phyloP scores from a whole-genome alignment of 2,329 filamentous ascomycete species.

The Fulvia fulva region DNA sequence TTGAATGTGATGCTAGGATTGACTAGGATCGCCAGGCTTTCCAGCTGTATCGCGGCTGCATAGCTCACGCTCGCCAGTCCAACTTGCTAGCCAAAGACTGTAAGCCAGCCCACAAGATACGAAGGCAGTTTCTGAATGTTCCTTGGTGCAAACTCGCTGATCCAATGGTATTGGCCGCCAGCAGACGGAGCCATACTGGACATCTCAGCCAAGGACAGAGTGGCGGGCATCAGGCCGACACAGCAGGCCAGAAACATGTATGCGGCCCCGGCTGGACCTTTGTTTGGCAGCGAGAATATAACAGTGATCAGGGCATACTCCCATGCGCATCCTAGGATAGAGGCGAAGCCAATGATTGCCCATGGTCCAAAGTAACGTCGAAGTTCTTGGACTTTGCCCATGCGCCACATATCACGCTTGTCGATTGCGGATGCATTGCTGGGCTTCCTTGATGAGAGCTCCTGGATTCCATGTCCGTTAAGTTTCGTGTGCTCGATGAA shows the following conservation, averaged over 20 bases:
- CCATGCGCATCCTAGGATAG: constrained; percentile 28
- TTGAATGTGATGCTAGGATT: constrained; percentile 38
- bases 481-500: background rate
- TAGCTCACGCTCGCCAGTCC: constrained; percentile 39
- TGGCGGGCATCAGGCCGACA: constrained; percentile 17
- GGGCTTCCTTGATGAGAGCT: background rate
- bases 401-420: constrained; percentile 10
- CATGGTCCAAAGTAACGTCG: constrained; percentile 19
- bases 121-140: constrained; percentile 39
- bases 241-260: constrained; percentile 14
- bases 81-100: constrained; percentile 38
- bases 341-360: constrained; percentile 26
- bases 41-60: constrained; percentile 42
- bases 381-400: constrained; percentile 14
- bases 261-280: constrained; percentile 24
- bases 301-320: constrained; percentile 14
- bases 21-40: constrained; percentile 42
- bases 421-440: background rate
- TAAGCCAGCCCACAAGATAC: constrained; percentile 41
- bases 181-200: constrained; percentile 31
- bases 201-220: constrained; percentile 19
- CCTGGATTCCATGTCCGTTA: background rate
- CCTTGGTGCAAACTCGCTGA: constrained; percentile 39
- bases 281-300: constrained; percentile 18
- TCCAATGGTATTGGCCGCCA: constrained; percentile 32